A percentile compares a stretch with the other conserved stretches of the same genome.
These are phyloP conservation scores for Asterella californica DNA, from an alignment of 225 moss, liverwort and hornwort genomes.

Conservation along the genomic window DNA sequence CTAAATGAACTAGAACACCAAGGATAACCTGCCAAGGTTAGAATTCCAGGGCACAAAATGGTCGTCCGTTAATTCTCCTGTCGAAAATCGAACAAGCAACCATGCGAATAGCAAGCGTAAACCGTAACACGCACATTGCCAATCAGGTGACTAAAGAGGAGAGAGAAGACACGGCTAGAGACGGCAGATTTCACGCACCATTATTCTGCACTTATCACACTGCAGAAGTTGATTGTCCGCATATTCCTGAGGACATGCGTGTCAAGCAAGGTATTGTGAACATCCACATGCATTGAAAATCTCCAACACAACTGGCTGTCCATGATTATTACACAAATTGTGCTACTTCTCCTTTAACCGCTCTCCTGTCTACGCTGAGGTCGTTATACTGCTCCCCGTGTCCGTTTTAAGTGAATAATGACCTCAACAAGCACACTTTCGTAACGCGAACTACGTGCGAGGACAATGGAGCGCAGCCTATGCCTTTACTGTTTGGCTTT, in stretches of 20 bases:
- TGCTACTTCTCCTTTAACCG: not conserved
- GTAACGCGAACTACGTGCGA: not conserved
- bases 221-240: constrained; percentile 88
- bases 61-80: not conserved
- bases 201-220: constrained; percentile 96
- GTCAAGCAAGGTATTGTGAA: not conserved
- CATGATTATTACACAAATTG: not conserved
- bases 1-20: not conserved
- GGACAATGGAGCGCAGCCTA: not conserved
- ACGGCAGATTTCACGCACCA: constrained; percentile 39
- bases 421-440: not conserved
- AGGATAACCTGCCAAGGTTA: not conserved
- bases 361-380: not conserved
- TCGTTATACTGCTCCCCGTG: not conserved
- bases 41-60: not conserved
- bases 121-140: not conserved
- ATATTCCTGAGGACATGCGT: constrained; percentile 49
- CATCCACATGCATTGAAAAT: not conserved
- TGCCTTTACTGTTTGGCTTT: not conserved
- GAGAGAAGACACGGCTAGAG: not conserved
- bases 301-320: not conserved
- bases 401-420: not conserved
- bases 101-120: not conserved
- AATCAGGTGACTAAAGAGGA: not conserved
- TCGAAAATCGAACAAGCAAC: not conserved